Percentiles rank a stretch among this genome's conserved stretches.
These are phyloP conservation scores for Leishmania tropica DNA, from an alignment of 208 protist genomes.

Conservation along the genomic window DNA sequence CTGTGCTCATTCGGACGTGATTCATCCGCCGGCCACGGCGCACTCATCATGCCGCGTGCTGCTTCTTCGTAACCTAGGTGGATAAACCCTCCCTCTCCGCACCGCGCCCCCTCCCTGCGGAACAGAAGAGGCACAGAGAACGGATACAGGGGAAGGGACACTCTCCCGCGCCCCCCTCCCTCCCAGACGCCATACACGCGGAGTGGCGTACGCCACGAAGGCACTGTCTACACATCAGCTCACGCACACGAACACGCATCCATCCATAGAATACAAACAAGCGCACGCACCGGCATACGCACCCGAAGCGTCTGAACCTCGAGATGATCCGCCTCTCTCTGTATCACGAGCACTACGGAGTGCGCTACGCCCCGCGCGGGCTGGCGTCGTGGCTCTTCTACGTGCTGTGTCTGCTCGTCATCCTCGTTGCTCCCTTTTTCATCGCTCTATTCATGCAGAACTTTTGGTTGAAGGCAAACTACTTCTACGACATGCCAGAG, in stretches of 20 bases:
- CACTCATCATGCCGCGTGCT: neutral
- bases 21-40: neutral
- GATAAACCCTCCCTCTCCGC: neutral
- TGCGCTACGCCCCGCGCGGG: conserved; percentile 64
- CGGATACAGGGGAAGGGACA: neutral
- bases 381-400: conserved; percentile 67
- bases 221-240: neutral
- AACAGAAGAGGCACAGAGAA: neutral
- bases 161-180: too few relatives aligned
- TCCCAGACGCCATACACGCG: neutral
- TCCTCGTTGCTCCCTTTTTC: conserved; percentile 62
- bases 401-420: conserved; percentile 51
- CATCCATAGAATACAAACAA: neutral
- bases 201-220: neutral
- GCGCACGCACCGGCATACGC: neutral
- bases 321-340: conserved; percentile 35
- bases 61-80: neutral
- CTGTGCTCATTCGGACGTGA: neutral
- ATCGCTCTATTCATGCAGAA: conserved; percentile 74
- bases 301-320: neutral
- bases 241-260: neutral
- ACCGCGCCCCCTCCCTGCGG: neutral
- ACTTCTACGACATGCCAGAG: conserved; percentile 51
- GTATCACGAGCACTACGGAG: conserved; percentile 76
- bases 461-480: conserved; percentile 73